Evolutionary conservation across 768 basidiomycete species (phyloP).

Genomic region (Erythrobasidium yunnanense): DNA sequence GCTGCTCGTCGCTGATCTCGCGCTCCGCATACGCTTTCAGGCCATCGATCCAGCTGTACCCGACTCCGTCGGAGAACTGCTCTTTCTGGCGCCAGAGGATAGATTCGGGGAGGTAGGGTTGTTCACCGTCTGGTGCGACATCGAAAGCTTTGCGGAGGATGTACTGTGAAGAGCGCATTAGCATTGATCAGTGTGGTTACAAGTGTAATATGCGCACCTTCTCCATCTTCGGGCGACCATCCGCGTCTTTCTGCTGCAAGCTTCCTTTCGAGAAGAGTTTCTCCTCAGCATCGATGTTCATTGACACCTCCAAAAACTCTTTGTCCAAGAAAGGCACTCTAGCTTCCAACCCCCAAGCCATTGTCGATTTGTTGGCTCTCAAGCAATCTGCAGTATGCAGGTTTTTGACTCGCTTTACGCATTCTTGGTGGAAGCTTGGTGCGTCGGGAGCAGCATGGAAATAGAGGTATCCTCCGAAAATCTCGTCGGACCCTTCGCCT

Average conservation of each 20-base stretch:
- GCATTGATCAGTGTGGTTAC: no score
- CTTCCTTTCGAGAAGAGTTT: conserved; percentile 83
- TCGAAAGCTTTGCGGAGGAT: conserved; percentile 94
- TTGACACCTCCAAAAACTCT: conserved; percentile 80
- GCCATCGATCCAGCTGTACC: conserved; percentile 97
- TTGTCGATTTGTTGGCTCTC: conserved; percentile 92
- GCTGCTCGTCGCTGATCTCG: conserved; percentile 67
- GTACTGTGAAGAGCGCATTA: conserved; percentile 50
- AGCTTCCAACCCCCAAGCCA: conserved; percentile 99
- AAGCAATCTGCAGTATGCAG: conserved; percentile 94
- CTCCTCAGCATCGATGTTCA: conserved; percentile 75
- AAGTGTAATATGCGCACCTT: conserved; percentile 51
- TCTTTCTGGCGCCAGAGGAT: conserved; percentile 99
- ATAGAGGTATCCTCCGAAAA: conserved; percentile 95
- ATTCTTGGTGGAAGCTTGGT: conserved; percentile 84
- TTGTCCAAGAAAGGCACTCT: conserved; percentile 99
- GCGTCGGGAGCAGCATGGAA: conserved; percentile 95
- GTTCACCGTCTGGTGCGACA: conserved; percentile 60
- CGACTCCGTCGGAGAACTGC: conserved; percentile 97
- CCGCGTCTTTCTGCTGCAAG: conserved; percentile 61
- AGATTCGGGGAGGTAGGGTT: conserved; percentile 81
- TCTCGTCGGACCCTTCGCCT: conserved; percentile 95
- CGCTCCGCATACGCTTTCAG: conserved; percentile 77
- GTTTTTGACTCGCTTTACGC: conserved; percentile 88
- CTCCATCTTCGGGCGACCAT: conserved; percentile 87